Base-by-base conservation (phyloP, 345 rosid genomes). In the Mallotus nudiflorus region DNA sequence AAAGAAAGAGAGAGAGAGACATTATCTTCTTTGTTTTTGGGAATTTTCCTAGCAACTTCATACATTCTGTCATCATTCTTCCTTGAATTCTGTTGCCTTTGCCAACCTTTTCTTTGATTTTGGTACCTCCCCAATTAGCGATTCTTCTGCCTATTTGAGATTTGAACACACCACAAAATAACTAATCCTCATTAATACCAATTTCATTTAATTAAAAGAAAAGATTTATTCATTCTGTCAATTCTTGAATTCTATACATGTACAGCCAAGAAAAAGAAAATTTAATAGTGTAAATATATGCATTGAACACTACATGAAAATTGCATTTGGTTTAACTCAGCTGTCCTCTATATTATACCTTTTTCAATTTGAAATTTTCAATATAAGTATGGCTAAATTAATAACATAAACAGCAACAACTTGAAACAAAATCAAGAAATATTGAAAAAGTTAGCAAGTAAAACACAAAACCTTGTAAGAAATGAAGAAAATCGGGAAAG, bases 1-100 rank as follows among this genome's bases (percentile, higher is more conserved):
- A n/a, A n/a, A n/a, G n/a, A n/a, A n/a, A n/a, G n/a, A n/a, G n/a
- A n/a, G n/a, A n/a, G n/a, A n/a, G n/a, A n/a, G n/a, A 18, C 44
- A 9, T 58, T 29, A 40, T 57, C 62, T 58, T 58, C 42, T 8
- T 59, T 59, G 45, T 35, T 31, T 35, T 6, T n/a, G 19, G 12
- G 64, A 59, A 59, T n/a, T 35, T 59, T 19, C 64, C 8, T 18
- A 3, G 63, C 42, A 59, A n/a, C 27, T 59, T 59, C 64, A 19
- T n/a, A n/a, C n/a, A n/a, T n/a, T 58, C 62, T 31, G 42, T 19
- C 62, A 58, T 31, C 22, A 4, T 27, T 58, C 42, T 33, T 18
- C 10, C 12, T 16, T 1, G 1, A 33, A 0, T 35, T n/a, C 9
- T 33, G 14, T 9, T 31, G 14, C 2, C 19, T 35, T n/a, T 56